Percentiles rank a stretch among this genome's conserved stretches.
phyloP scores from a whole-genome alignment of 306 rosid species.

The Castanospermum australe region DNA sequence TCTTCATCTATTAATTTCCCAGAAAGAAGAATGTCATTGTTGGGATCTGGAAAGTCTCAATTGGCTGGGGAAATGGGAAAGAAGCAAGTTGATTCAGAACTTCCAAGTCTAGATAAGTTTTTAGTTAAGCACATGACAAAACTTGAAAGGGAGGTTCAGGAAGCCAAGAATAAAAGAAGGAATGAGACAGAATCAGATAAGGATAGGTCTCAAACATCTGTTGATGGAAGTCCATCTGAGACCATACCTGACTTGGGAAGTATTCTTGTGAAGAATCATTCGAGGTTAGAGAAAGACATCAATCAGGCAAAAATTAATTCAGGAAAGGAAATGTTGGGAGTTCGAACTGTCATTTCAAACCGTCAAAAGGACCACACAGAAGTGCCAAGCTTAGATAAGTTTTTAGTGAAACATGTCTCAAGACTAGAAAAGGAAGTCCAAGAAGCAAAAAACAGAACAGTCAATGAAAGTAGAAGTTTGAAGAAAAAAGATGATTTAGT shows the following conservation, averaged over 20 bases:
- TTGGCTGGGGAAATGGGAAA: conserved; percentile 38
- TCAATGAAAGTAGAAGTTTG: conserved; percentile 23
- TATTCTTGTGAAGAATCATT: conserved; percentile 46
- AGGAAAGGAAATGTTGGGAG: conserved; percentile 28
- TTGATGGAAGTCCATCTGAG: conserved; percentile 34
- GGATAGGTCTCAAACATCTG: conserved; percentile 33
- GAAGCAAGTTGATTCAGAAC: conserved; percentile 54
- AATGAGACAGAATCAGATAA: conserved; percentile 39
- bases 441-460: conserved; percentile 69
- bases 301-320: conserved; percentile 42
- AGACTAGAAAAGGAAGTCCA: conserved; percentile 82
- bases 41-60: conserved; percentile 40
- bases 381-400: conserved; percentile 76
- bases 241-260: conserved; percentile 52
- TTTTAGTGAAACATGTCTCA: conserved; percentile 77
- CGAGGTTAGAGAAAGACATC: conserved; percentile 50
- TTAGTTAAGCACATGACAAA: conserved; percentile 81
- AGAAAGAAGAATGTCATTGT: conserved; percentile 48
- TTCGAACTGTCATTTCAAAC: conserved; percentile 18
- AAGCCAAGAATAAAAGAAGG: conserved; percentile 62
- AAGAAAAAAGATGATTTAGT: conserved; percentile 39
- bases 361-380: conserved; percentile 44
- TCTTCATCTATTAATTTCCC: too few relatives aligned
- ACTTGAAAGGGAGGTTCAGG: conserved; percentile 84
- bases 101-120: conserved; percentile 89